Conservation (phyloP, 352 stramenopile species). For the Aphanomyces invadans region DNA sequence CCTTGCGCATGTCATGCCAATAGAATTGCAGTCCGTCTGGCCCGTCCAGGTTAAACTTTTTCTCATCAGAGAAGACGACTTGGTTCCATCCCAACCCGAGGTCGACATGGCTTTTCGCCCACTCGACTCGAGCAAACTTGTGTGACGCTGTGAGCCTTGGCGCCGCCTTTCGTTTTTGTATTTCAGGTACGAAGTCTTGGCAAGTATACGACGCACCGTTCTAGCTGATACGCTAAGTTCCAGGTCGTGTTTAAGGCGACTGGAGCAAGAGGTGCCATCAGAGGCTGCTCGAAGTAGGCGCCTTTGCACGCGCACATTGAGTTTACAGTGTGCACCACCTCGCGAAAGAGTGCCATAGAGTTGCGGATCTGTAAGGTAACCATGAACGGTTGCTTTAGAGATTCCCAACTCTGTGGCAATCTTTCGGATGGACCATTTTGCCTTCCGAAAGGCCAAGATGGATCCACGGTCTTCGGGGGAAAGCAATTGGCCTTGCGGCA, state of each 20-base stretch:
- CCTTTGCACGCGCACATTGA: background rate
- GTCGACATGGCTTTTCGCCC: background rate
- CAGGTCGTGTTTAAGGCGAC: background rate
- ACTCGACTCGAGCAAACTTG: background rate
- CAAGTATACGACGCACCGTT: background rate
- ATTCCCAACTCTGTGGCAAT: background rate
- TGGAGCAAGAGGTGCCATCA: background rate
- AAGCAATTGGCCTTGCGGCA: background rate
- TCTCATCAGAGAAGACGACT: conserved; percentile 27
- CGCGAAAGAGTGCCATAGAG: background rate
- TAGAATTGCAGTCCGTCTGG: conserved; percentile 25
- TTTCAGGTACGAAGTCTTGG: background rate
- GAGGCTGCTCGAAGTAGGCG: background rate
- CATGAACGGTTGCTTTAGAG: background rate
- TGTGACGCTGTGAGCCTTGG: background rate
- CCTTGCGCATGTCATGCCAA: conserved; percentile 24
- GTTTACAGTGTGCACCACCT: background rate
- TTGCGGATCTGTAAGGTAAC: background rate
- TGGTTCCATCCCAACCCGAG: background rate
- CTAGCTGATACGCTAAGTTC: background rate
- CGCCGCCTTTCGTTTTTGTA: background rate
- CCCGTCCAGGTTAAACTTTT: conserved; percentile 29
- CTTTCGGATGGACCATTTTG: background rate
- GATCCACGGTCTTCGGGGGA: background rate
- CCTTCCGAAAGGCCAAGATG: background rate